phyloP scores from a whole-genome alignment of 2,329 filamentous ascomycete genomes.

The Magnaporthiopsis rhizophila region DNA sequence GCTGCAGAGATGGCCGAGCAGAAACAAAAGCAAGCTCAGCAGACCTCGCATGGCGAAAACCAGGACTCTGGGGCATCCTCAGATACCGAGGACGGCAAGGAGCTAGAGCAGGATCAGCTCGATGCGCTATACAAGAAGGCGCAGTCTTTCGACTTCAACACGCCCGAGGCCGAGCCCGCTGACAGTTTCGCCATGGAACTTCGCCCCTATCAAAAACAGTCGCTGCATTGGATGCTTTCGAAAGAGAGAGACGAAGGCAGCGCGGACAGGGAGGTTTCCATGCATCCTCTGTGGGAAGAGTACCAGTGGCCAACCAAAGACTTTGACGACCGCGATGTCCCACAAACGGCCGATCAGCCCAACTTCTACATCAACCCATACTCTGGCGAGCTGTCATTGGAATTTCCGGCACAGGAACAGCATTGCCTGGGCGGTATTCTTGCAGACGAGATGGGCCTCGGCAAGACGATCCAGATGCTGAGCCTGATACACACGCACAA shows the following conservation, averaged over 20 bases:
- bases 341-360: constrained; percentile 53
- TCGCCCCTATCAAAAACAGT: constrained; percentile 91
- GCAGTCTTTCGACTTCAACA: constrained; percentile 92
- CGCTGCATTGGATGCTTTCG: constrained; percentile 89
- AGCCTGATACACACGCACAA: constrained; percentile 82
- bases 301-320: constrained; percentile 86
- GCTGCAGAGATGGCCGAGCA: constrained; percentile 86
- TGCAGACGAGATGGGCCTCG: constrained; percentile 95
- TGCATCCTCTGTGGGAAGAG: constrained; percentile 97
- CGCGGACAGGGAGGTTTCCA: constrained; percentile 62
- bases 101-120: constrained; percentile 91
- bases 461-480: constrained; percentile 98
- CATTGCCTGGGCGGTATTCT: constrained; percentile 89
- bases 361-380: constrained; percentile 96
- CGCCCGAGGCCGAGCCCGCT: constrained; percentile 76
- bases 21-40: constrained; percentile 45
- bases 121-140: constrained; percentile 93
- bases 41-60: constrained; percentile 10
- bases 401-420: constrained; percentile 90
- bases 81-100: constrained; percentile 74
- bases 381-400: constrained; percentile 82
- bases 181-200: constrained; percentile 75
- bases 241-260: constrained; percentile 79
- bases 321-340: constrained; percentile 70
- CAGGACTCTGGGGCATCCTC: constrained; percentile 50